Evolutionary conservation across 1,284 basidiomycete genomes (phyloP), one percentile per base, ranked within the genome.

Genomic region (Heliocybe sulcata): DNA sequence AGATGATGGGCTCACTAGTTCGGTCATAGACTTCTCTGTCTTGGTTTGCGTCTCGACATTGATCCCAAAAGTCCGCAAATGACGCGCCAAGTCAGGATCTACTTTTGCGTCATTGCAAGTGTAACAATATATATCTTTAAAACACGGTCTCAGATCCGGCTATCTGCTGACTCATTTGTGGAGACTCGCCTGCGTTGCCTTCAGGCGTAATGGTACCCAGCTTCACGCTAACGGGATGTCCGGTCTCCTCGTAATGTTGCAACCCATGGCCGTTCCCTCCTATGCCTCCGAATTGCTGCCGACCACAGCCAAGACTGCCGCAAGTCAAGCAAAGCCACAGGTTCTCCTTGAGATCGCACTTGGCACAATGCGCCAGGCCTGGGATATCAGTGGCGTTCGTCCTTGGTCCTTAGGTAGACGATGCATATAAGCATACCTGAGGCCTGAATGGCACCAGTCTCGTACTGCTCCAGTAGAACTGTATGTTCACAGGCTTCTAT

Each of bases 1-100:
- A 35, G 45, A 20, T 0, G 29, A 4, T 2, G 9, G 54, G 64
- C 82, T 58, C 57, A 93, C 92, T 55, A 99, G 76, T 67, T 99
- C 96, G 0, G 95, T 97, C 88, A 98, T 94, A 54, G 86, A 94
- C 73, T 98, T 98, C 67, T 98, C 94, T 0, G 95, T 99, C 74
- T 99, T 99, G 25, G 76, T 86, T 65, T 93, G 87, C 0, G 81
- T 81, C 48, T 83, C 76, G 1, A 98, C 85, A 57, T 93, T 88
- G 69, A 99, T 96, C 1, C 92, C 94, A 61, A 98, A 97, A 22
- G 81, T 81, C 0, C 79, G 68, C 2, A 98, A 79, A 70, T 98
- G 95, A 0, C 67, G 60, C 0, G 86, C 78, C 2, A 99, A 73
- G 10, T 88, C 82, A 0, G 89, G 90, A 65, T 98, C 94, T 14